phyloP scores from a whole-genome alignment of 805 yeast species.

The Hanseniaspora mollemarum region DNA sequence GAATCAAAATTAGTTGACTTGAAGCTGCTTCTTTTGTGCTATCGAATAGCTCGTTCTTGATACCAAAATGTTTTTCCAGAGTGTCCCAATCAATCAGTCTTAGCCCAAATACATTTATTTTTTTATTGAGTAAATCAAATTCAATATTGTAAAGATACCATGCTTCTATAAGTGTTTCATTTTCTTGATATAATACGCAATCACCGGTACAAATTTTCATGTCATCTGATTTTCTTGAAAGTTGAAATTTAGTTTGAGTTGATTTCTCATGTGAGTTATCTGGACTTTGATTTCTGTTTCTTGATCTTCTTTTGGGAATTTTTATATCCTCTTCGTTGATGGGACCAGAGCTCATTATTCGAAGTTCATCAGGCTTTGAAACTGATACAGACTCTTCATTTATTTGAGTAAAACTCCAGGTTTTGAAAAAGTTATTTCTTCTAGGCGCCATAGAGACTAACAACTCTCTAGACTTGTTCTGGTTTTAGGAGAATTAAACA shows the following conservation, averaged over 20 bases:
- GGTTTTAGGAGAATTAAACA: not conserved
- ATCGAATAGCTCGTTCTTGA: not conserved
- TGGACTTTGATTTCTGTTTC: not conserved
- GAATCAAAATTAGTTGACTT: constrained; percentile 1
- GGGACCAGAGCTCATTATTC: not conserved
- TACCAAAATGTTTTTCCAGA: not conserved
- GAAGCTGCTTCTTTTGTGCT: not conserved
- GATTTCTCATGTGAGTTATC: not conserved
- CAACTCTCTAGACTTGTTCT: not conserved
- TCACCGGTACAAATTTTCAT: not conserved
- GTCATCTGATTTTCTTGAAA: not conserved
- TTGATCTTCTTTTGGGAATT: not conserved
- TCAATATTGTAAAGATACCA: constrained; percentile 4
- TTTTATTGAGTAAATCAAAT: not conserved
- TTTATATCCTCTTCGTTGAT: not conserved
- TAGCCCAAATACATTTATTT: not conserved
- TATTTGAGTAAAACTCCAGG: not conserved
- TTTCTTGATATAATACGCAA: not conserved
- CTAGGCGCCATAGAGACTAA: not conserved
- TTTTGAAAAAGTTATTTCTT: not conserved
- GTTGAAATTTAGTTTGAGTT: not conserved
- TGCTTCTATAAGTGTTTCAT: not conserved
- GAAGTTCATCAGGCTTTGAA: not conserved
- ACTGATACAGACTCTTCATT: not conserved
- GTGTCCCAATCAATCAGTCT: not conserved